These are phyloP conservation scores for Aspergillus eucalypticola DNA, from an alignment of 2,329 filamentous ascomycete genomes.

Conservation along the genomic window DNA sequence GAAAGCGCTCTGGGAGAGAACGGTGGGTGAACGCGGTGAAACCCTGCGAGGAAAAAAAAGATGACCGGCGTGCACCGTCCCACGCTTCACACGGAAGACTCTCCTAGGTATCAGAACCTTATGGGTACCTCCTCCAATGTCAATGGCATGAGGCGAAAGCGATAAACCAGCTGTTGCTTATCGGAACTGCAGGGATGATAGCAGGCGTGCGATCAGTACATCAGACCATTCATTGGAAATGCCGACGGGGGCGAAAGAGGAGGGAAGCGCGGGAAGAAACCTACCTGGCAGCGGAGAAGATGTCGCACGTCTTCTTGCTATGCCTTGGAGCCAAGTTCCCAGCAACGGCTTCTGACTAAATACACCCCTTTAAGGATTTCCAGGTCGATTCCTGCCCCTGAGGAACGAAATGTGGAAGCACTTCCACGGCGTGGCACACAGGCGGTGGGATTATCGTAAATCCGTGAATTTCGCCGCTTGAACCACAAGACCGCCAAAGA, in stretches of 20 bases:
- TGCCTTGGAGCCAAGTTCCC: background rate
- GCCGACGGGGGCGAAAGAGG: background rate
- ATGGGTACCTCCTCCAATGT: background rate
- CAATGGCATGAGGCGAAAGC: constrained; percentile 15
- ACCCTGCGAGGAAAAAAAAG: background rate
- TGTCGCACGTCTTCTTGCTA: background rate
- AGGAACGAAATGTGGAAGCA: constrained; percentile 12
- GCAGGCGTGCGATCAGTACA: constrained; percentile 2
- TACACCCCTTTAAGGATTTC: constrained; percentile 4
- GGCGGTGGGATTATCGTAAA: constrained; percentile 16
- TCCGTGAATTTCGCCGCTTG: constrained; percentile 15
- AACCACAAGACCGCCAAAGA: constrained; percentile 9
- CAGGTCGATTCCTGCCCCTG: constrained; percentile 11
- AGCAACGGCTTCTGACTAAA: background rate
- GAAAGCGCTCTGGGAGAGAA: constrained; percentile 16
- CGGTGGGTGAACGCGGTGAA: constrained; percentile 30
- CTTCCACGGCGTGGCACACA: constrained; percentile 14
- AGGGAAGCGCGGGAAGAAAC: background rate
- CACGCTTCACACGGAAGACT: constrained; percentile 1
- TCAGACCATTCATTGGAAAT: background rate
- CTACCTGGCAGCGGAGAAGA: constrained; percentile 5
- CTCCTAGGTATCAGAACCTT: background rate
- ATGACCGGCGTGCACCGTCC: background rate
- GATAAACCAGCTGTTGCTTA: constrained; percentile 6
- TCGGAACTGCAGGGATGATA: constrained; percentile 6